Evolutionary conservation across 2,329 filamentous ascomycete species (phyloP).

Genomic region (Cercospora zeina): DNA sequence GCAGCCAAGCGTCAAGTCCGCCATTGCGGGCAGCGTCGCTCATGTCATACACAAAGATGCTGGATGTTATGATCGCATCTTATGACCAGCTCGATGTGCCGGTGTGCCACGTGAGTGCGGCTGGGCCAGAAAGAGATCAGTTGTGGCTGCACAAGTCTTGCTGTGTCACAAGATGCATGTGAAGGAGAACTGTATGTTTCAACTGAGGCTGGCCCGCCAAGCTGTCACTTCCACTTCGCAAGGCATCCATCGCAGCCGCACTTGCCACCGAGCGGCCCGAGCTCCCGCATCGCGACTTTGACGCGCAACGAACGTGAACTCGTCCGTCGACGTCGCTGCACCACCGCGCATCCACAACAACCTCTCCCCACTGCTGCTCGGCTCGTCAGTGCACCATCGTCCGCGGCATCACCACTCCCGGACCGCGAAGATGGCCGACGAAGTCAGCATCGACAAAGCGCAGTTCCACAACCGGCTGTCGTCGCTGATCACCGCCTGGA

Average conservation of each 20-base stretch:
- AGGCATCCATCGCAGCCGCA: slow-evolving; percentile 9
- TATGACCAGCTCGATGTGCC: background rate
- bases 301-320: slow-evolving; percentile 18
- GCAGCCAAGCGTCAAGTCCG: slow-evolving; percentile 22
- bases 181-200: background rate
- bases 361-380: slow-evolving; percentile 20
- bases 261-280: slow-evolving; percentile 8
- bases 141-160: background rate
- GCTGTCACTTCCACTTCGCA: slow-evolving; percentile 1
- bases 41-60: slow-evolving; percentile 21
- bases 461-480: slow-evolving; percentile 91
- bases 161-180: background rate
- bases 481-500: slow-evolving; percentile 88
- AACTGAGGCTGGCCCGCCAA: background rate
- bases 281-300: slow-evolving; percentile 7
- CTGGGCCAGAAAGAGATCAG: background rate
- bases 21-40: slow-evolving; percentile 25
- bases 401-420: slow-evolving; percentile 24
- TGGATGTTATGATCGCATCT: slow-evolving; percentile 9
- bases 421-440: slow-evolving; percentile 60
- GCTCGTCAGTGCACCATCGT: slow-evolving; percentile 22
- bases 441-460: slow-evolving; percentile 94
- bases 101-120: background rate
- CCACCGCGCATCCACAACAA: slow-evolving; percentile 11
- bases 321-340: slow-evolving; percentile 13